Conservation (phyloP, 495 filamentous ascomycete genomes). For the Xylaria sp. region DNA sequence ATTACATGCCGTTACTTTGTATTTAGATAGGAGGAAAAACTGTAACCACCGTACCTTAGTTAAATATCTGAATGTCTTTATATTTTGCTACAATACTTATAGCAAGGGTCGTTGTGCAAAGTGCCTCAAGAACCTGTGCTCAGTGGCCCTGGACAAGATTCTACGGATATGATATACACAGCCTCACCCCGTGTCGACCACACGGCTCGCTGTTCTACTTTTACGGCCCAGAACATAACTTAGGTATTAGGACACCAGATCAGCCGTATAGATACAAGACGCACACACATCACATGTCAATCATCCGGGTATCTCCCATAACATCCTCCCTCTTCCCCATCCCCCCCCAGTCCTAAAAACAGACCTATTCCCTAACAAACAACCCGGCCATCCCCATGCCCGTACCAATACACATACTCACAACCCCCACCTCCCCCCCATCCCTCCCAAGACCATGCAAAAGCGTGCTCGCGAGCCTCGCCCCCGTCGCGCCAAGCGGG, state of each 20-base stretch:
- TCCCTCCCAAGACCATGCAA: constrained; percentile 67
- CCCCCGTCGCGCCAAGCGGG: constrained; percentile 90
- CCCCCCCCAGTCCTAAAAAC: neutral
- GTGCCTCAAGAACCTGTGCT: too few species aligned
- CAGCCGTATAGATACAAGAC: neutral
- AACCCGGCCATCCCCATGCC: constrained; percentile 92
- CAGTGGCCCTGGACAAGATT: too few species aligned
- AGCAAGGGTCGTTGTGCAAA: too few species aligned
- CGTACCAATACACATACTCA: constrained; percentile 90
- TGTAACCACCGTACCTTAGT: too few species aligned
- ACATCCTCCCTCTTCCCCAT: neutral
- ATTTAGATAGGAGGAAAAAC: too few species aligned
- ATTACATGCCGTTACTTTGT: too few species aligned
- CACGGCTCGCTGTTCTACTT: neutral
- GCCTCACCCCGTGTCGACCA: neutral
- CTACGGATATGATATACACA: neutral
- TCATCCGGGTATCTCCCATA: neutral
- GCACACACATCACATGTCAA: too few species aligned
- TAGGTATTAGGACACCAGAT: too few species aligned
- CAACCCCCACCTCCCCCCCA: constrained; percentile 70
- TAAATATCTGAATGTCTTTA: too few species aligned
- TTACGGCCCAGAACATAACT: too few species aligned
- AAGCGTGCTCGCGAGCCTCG: constrained; percentile 78
- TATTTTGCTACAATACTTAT: too few species aligned
- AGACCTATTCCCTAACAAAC: constrained; percentile 78